Evolutionary conservation across 257 asterid genomes (phyloP).

Genomic region (Solanum pimpinellifolium): DNA sequence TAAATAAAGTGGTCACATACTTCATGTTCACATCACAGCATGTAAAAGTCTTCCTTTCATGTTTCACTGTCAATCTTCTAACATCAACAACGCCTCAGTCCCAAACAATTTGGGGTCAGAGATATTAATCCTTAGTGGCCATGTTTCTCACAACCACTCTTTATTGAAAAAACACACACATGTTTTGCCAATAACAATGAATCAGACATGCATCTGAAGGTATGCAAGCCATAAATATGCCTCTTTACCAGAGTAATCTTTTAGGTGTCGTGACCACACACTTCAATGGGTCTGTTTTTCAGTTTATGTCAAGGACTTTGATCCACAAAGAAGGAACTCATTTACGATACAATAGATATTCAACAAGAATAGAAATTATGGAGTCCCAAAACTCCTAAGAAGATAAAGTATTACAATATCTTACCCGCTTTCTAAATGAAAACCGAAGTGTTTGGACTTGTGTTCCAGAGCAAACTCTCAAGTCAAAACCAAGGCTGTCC

Average conservation of each 20-base stretch:
- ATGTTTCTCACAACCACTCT: neutral
- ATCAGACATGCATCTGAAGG: neutral
- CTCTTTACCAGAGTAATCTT: neutral
- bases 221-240: neutral
- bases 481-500: constrained; percentile 93
- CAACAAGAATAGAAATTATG: neutral
- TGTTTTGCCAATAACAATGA: neutral
- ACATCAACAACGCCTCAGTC: neutral
- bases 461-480: constrained; percentile 84
- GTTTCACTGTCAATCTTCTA: neutral
- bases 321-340: neutral
- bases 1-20: neutral
- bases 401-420: neutral
- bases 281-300: neutral
- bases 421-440: constrained; percentile 79
- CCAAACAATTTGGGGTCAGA: neutral
- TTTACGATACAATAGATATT: neutral
- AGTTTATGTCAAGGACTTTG: neutral
- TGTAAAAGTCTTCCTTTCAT: neutral
- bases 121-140: neutral
- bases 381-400: neutral
- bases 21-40: neutral
- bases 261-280: neutral
- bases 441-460: constrained; percentile 92
- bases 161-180: neutral